Base-by-base conservation (phyloP, 1,284 basidiomycete genomes). In the Cerioporus squamosus region DNA sequence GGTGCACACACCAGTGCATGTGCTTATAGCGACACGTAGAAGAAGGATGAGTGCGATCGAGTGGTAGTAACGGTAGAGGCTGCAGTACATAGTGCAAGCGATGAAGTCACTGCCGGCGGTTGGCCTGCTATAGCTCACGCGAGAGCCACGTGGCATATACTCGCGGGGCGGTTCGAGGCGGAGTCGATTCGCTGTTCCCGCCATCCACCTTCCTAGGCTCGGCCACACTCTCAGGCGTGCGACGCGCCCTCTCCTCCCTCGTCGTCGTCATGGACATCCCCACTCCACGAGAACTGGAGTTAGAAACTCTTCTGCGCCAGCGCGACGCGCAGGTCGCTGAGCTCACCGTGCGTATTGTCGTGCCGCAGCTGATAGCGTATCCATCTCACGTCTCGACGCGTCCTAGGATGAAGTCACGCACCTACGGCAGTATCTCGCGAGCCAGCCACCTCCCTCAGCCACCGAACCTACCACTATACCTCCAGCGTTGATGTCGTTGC, bases 281-380 rank as follows among this genome's bases (percentile, higher is more conserved):
- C 22, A 82, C 86, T 38, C 75, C 83, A 57, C 80, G 91, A 71
- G 90, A 92, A 74, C 77, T 91, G 60, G 89, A 93, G 70, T 83
- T 93, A 43, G 91, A 93, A 74, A 81, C 83, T 44, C 78, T 89
- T 10, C 76, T 93, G 18, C 80, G 89, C 65, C 80, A 87, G 70
- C 82, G 88, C 66, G 90, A 93, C 73, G 77, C 78, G 55, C 88
- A 91, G 68, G 75, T 92, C 56, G 76, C 81, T 51, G 82, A 87
- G 67, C 81, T 93, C 59, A 87, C 80, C 61, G 91, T 91, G 74
- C 73, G 87, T 77, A 56, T 56, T 33, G 29, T 43, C 36, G 18
- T 44, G 26, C 36, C 39, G 52, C 55, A 39, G 46, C 57, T 38
- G 57, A 53, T 57, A 52, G n/a, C 44, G 47, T 55, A 45, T 61